A percentile compares a stretch with the other conserved stretches of the same genome.
These are phyloP conservation scores for Beverwykella pulmonaria DNA, from an alignment of 495 filamentous ascomycete species.

Conservation along the genomic window DNA sequence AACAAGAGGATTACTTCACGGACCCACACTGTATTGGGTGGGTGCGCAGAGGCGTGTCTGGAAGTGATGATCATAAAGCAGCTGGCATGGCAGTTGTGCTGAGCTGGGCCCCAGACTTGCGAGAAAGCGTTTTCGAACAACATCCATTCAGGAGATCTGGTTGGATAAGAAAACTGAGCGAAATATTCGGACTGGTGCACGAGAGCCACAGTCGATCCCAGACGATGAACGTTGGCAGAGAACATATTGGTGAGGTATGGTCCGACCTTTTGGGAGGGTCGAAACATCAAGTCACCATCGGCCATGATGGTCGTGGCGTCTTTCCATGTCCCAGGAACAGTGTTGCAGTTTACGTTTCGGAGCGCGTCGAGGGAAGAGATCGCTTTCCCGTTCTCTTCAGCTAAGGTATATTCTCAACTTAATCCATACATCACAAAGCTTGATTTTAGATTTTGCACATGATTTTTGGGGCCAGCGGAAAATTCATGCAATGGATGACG, in stretches of 20 bases:
- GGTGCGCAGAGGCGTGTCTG: slow-evolving; percentile 60
- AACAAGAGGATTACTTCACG: slow-evolving; percentile 68
- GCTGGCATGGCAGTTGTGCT: slow-evolving; percentile 62
- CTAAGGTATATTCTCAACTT: slow-evolving; percentile 6
- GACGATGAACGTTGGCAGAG: slow-evolving; percentile 67
- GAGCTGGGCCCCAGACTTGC: slow-evolving; percentile 41
- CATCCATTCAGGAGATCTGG: not conserved
- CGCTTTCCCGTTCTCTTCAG: slow-evolving; percentile 45
- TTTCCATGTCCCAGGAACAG: slow-evolving; percentile 59
- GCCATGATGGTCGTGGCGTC: slow-evolving; percentile 56
- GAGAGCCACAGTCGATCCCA: slow-evolving; percentile 46
- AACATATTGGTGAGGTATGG: slow-evolving; percentile 62
- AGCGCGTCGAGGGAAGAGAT: slow-evolving; percentile 56
- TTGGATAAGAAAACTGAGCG: not conserved
- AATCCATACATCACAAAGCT: too few relatives aligned
- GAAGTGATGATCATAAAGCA: slow-evolving; percentile 42
- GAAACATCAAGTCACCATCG: slow-evolving; percentile 53
- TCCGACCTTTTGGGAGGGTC: slow-evolving; percentile 62
- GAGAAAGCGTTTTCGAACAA: not conserved
- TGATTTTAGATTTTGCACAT: too few relatives aligned
- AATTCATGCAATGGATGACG: too few relatives aligned
- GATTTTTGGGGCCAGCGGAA: too few relatives aligned
- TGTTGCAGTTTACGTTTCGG: slow-evolving; percentile 65
- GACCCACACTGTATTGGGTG: slow-evolving; percentile 67
- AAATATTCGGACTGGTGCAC: slow-evolving; percentile 40